These are phyloP conservation scores for Acacia pycnantha DNA, from an alignment of 331 rosid species.

Conservation along the genomic window DNA sequence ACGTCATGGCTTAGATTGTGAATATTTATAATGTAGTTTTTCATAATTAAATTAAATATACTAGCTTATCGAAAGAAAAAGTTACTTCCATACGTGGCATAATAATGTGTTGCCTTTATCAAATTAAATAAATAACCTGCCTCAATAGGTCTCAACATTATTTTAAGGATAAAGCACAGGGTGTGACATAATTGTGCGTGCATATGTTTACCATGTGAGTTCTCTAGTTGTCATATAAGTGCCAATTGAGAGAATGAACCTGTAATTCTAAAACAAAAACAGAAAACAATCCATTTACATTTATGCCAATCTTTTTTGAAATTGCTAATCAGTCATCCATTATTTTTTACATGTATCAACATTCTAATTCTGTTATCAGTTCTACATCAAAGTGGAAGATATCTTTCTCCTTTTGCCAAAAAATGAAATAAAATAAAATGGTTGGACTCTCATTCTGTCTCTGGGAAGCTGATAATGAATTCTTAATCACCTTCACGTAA, in stretches of 20 bases:
- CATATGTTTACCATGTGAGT: not conserved
- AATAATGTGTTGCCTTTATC: not conserved
- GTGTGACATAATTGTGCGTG: slow-evolving; percentile 12
- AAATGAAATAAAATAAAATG: not conserved
- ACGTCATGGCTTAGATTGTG: too few relatives aligned
- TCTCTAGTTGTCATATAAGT: not conserved
- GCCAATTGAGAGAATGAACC: not conserved
- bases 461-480: not conserved
- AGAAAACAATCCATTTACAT: not conserved
- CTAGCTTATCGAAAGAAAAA: not conserved
- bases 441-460: not conserved
- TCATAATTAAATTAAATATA: too few relatives aligned
- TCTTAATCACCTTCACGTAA: too few relatives aligned
- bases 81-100: not conserved
- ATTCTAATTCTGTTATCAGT: not conserved
- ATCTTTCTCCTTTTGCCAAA: not conserved
- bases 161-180: not conserved
- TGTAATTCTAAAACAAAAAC: not conserved
- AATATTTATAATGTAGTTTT: not conserved
- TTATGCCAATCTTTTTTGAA: not conserved
- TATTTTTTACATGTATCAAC: not conserved
- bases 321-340: not conserved
- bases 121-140: not conserved
- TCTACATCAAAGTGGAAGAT: not conserved
- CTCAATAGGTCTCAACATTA: not conserved